These are phyloP conservation scores for Curvularia eragrostidis DNA, from an alignment of 2,329 filamentous ascomycete genomes.

Conservation along the genomic window DNA sequence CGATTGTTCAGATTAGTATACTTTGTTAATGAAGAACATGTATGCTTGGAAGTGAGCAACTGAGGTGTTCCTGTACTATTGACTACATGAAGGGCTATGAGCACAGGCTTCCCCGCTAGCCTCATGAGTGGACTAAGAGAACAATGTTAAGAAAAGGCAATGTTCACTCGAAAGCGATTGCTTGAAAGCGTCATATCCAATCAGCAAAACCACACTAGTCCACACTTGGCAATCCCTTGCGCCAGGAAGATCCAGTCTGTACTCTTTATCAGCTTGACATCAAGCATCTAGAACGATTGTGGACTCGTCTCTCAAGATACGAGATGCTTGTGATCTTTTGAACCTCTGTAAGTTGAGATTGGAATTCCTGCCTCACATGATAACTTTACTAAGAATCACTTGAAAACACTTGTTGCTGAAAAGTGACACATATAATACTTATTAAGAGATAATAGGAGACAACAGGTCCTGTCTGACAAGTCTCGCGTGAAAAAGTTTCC, in stretches of 20 bases:
- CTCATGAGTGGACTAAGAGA: constrained; percentile 28
- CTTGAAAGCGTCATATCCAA: constrained; percentile 4
- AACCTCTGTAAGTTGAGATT: too few relatives aligned
- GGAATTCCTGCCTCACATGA: not conserved
- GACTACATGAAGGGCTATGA: not conserved
- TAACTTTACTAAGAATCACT: not conserved
- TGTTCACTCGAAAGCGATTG: constrained; percentile 22
- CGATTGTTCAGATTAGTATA: not conserved
- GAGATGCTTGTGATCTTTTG: not conserved
- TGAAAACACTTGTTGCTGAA: too few relatives aligned
- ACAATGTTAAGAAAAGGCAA: constrained; percentile 47
- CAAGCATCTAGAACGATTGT: too few relatives aligned
- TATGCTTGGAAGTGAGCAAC: not conserved
- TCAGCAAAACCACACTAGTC: constrained; percentile 22
- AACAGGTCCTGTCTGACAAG: too few relatives aligned
- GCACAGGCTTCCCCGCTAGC: not conserved
- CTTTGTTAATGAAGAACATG: not conserved
- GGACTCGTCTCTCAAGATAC: too few relatives aligned
- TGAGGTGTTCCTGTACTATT: not conserved
- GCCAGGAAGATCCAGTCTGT: not conserved
- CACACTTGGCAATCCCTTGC: constrained; percentile 22
- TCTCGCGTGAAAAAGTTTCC: too few relatives aligned
- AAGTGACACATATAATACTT: too few relatives aligned
- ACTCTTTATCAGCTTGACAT: too few relatives aligned
- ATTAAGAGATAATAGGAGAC: too few relatives aligned